Base-by-base conservation (phyloP, 2,329 filamentous ascomycete species). In the Aureobasidium mangrovei region DNA sequence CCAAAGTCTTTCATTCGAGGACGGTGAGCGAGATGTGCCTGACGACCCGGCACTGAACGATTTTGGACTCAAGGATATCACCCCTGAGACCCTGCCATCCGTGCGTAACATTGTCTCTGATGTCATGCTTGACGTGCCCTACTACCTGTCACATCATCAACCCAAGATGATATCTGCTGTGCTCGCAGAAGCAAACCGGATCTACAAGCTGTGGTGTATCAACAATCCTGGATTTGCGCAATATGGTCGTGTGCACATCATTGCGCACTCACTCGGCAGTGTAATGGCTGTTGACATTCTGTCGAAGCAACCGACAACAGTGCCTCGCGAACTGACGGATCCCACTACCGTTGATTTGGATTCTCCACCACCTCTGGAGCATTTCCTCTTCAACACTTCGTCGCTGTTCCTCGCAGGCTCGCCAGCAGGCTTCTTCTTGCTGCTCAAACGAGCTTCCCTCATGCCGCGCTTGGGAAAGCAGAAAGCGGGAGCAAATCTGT, bases 101-200 rank as follows among this genome's bases (percentile, higher is more conserved):
- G 86, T 98, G 7, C 84, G 93, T 43, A 88, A 86, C 64, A 83
- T 98, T 66, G 94, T 98, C 58, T 94, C 88, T 40, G 93, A 98
- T 67, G 89, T 98, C 62, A 96, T 98, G 89, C 85, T 97, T 47
- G 93, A 98, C 67, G 91, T 98, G 47, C 93, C 93, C 0, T 97
- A 95, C 67, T 98, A 97, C 71, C 84, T 98, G 72, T 97, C 91
- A 0, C 87, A 94, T 56, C 91, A 97, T 70, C 95, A 97, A 64
- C 81, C 85, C 3, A 95, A 90, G 69, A 97, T 98, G 91, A 86
- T 95, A 48, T 79, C 84, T 41, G 91, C 93, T 1, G 83, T 96
- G 45, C 84, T 95, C 39, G 80, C 79, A 56, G 93, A 98, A 72
- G 91, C 93, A 6, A 98, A 98, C 64, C 82, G 91, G 4, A 88